Evolutionary conservation across 805 yeast species (phyloP).

Genomic region (Jamesozyma gamospora): DNA sequence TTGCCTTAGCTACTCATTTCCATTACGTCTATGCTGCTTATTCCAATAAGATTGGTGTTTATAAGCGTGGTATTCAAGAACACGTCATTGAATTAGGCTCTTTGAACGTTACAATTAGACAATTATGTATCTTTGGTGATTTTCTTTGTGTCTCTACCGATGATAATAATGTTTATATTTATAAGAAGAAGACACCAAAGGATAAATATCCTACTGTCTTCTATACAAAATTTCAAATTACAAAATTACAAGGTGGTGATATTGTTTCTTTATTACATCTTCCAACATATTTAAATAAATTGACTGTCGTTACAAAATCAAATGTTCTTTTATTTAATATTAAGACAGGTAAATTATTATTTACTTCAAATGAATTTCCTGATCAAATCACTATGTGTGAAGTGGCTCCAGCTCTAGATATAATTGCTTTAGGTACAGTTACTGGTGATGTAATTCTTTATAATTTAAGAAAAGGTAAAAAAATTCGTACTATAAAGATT

Average conservation of each 20-base stretch:
- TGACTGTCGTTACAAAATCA: constrained; percentile 69
- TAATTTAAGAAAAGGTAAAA: constrained; percentile 56
- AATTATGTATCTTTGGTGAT: constrained; percentile 65
- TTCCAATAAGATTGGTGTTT: constrained; percentile 64
- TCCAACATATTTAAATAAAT: constrained; percentile 85
- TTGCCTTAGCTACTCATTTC: constrained; percentile 65
- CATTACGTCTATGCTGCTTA: constrained; percentile 76
- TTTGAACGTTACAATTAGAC: constrained; percentile 33
- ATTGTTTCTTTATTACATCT: constrained; percentile 57
- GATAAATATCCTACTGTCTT: constrained; percentile 46
- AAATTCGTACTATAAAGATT: constrained; percentile 40
- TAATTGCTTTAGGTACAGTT: constrained; percentile 66
- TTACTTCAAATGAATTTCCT: constrained; percentile 43
- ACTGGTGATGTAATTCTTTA: constrained; percentile 57
- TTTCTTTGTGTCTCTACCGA: constrained; percentile 51
- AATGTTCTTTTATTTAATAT: constrained; percentile 59
- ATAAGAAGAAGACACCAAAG: constrained; percentile 34
- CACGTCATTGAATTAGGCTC: constrained; percentile 29
- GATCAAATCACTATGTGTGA: constrained; percentile 60
- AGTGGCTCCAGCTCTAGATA: constrained; percentile 78
- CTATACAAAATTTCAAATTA: constrained; percentile 52
- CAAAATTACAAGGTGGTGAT: constrained; percentile 52
- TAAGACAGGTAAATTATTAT: constrained; percentile 64
- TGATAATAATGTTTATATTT: constrained; percentile 41
- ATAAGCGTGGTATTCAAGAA: constrained; percentile 64